Base-by-base conservation (phyloP, 2,329 filamentous ascomycete genomes). In the Biscogniauxia mediterranea region DNA sequence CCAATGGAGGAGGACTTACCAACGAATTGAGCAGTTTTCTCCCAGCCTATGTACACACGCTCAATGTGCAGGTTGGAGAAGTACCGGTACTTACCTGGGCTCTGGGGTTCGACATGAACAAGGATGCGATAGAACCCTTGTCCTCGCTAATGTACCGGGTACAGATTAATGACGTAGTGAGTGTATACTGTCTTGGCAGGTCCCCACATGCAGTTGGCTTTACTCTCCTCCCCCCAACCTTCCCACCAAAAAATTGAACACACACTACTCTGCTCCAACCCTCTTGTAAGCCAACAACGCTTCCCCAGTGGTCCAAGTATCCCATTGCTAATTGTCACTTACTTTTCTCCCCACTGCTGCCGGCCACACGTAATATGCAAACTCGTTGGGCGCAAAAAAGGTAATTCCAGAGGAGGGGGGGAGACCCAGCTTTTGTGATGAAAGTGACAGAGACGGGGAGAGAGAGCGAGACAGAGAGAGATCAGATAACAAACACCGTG, bases 141-240 rank as follows among this genome's bases (percentile, higher is more conserved):
- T 52, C n/a, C 38, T 66, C 65, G 65, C 64, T 66, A 63, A 66
- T 64, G 64, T 68, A 64, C 66, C 54, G 61, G 65, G 66, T 65
- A 64, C 63, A 61, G 58, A 62, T 56, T 53, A 63, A 68, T 68
- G 66, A 68, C 66, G 66, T 68, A 68, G 63, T 55, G 59, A 61
- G 56, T 28, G 59, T 51, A 54, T 17, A 19, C 15, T 32, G 57
- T 58, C 61, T 58, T 62, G 54, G 53, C 17, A 32, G 25, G 52
- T 26, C 52, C 52, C 52, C 28, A 54, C 19, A 19, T 54, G 28
- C 20, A 52, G 51, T 52, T 52, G 20, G 51, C 51, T 23, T 13
- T 21, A 23, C 19, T 52, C 51, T 52, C 9, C 11, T 52, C 23
- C 17, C 20, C 23, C 20, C 20, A 23, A 23, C 61, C 63, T 61